Evolutionary conservation across 116 monocot genomes (phyloP).

Genomic region (Iris pallida): DNA sequence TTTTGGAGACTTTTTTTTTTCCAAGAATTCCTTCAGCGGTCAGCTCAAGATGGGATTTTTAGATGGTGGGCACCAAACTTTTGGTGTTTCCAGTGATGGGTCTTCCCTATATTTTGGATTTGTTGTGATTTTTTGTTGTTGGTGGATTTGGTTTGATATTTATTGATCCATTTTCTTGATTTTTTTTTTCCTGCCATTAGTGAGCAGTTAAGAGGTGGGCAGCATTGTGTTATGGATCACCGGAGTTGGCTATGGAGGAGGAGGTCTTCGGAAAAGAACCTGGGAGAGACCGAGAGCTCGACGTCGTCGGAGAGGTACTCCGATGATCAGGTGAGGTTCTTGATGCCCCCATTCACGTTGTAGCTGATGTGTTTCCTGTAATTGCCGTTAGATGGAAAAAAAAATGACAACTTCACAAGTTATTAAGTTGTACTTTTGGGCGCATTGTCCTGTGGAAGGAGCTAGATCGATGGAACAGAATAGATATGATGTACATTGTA

Average conservation of each 20-base stretch:
- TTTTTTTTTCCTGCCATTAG: too few species aligned
- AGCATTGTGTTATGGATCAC: constrained; percentile 21
- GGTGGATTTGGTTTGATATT: neutral
- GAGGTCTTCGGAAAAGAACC: constrained; percentile 24
- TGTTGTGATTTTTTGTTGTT: neutral
- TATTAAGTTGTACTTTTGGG: too few species aligned
- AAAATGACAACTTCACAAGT: too few species aligned
- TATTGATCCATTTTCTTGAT: neutral
- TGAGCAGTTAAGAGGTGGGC: neutral
- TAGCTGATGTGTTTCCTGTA: too few species aligned
- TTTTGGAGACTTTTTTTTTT: too few species aligned
- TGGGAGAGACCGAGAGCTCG: constrained; percentile 29
- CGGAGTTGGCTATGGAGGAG: constrained; percentile 25
- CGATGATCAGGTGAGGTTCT: constrained; percentile 37
- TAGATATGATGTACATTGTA: too few species aligned
- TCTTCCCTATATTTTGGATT: neutral
- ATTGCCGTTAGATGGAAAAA: too few species aligned
- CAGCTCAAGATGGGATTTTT: constrained; percentile 22
- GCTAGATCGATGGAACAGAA: too few species aligned
- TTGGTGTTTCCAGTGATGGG: neutral
- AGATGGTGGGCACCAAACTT: constrained; percentile 6
- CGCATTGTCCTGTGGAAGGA: too few species aligned
- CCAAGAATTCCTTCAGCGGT: neutral
- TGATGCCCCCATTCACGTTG: too few species aligned
- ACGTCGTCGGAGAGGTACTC: constrained; percentile 35